phyloP scores from a whole-genome alignment of 2,329 filamentous ascomycete species.

The Trichoderma simmonsii region DNA sequence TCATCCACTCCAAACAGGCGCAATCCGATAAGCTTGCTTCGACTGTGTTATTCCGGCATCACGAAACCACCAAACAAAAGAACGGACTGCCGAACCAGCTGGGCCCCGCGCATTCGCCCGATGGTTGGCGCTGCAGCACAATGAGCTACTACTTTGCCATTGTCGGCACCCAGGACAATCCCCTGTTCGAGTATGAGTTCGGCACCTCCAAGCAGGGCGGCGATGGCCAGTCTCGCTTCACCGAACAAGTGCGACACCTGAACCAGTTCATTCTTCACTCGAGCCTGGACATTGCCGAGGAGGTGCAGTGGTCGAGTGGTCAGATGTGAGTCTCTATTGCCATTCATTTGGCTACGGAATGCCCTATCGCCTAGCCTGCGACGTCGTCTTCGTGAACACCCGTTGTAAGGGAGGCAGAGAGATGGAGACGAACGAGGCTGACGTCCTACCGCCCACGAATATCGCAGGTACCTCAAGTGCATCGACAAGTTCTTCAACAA shows the following conservation, averaged over 20 bases:
- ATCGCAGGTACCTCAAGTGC: constrained; percentile 84
- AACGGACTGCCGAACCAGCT: neutral
- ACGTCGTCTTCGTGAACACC: neutral
- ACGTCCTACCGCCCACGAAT: neutral
- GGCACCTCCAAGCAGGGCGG: constrained; percentile 94
- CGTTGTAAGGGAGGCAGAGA: neutral
- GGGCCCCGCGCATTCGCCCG: neutral
- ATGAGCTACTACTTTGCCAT: constrained; percentile 99
- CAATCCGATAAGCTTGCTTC: neutral
- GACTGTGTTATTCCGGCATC: neutral
- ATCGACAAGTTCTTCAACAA: constrained; percentile 97
- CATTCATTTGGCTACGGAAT: neutral
- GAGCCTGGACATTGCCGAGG: constrained; percentile 90
- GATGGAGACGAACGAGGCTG: neutral
- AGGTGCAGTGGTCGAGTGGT: constrained; percentile 87
- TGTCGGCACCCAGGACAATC: constrained; percentile 90
- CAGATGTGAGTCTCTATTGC: constrained; percentile 60
- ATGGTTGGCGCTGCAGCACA: constrained; percentile 26
- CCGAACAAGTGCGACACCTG: constrained; percentile 83
- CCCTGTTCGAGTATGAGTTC: constrained; percentile 95
- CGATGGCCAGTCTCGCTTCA: constrained; percentile 86
- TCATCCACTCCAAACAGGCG: neutral
- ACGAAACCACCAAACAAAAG: neutral
- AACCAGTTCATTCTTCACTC: constrained; percentile 98
- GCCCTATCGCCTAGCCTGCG: neutral